Base-by-base conservation (phyloP, 1,284 basidiomycete species). In the Testicularia cyperi region DNA sequence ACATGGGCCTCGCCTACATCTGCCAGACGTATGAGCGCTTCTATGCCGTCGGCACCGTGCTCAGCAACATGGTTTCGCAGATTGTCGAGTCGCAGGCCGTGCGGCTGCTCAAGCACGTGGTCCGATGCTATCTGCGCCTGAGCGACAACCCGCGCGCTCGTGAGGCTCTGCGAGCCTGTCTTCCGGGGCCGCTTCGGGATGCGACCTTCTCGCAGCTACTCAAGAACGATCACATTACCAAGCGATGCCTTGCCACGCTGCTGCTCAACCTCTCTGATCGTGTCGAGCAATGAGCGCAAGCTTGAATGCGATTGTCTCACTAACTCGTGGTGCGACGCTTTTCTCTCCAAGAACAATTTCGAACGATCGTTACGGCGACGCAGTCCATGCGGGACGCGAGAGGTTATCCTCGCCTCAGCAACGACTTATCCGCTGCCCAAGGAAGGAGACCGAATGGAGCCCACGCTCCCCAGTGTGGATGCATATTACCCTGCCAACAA, bases 21-120 rank as follows among this genome's bases (percentile, higher is more conserved):
- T 98, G 94, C 74, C 94, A 98, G 79, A 98, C 95, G 14, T 98
- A 98, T 78, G 95, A 99, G 78, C 84, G 95, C 35, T 99, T 99
- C 80, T 98, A 97, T 77, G 95, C 95, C 13, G 95, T 99, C 40
- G 94, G 92, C 9, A 96, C 94, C 3, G 95, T 99, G 21, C 82
- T 99, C 51, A 90, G 89, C 81, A 97, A 97, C 78, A 99, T 99
- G 95, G 95, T 98, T 49, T 90, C 95, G 41, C 73, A 75, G 46
- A 76, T 76, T 23, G 72, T 72, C 19, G 95, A 99, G 79, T 95
- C 88, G 3, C 95, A 97, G 78, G 95, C 95, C 8, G 94, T 98
- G 25, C 82, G 95, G 66, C 80, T 99, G 43, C 81, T 99, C 67
- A 99, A 99, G 79, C 95, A 99, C 77, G 95, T 99, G 38, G 95